Base-by-base conservation (phyloP, 2,329 filamentous ascomycete genomes). In the Pyrenochaeta sp. region DNA sequence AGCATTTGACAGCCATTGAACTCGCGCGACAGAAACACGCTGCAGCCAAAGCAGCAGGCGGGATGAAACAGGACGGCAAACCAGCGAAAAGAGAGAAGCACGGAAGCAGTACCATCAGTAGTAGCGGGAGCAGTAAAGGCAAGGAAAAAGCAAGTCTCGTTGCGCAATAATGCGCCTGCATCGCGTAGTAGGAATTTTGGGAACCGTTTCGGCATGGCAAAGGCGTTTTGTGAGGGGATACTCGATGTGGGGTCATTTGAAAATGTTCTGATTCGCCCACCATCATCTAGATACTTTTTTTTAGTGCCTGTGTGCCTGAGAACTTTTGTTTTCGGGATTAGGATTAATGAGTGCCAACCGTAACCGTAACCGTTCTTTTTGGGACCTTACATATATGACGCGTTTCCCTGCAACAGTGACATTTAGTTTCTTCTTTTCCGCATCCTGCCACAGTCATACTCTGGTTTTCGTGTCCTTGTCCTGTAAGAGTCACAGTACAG, bases 21-120 rank as follows among this genome's bases (percentile, higher is more conserved):
- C 63, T 83, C 46, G 83, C 83, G 6, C 72, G 83, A 43, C 81
- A 82, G 51, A 75, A 78, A 40, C 81, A 81, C 63, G 80, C 77
- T 7, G 77, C 76, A 10, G 65, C 70, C 19, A 77, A 76, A 56
- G 62, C 67, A 19, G 63, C 55, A n/a, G 63, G 63, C 29, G 61
- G 55, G 15, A 69, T 65, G 53, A 58, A 53, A 23, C 48, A 73
- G 45, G 60, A 65, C 42, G 19, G 59, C 63, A 24, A 61, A 63
- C 22, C 44, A 48, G 3, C 53, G 46, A 18, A 60, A 55, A 34
- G 51, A 55, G 17, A 58, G 51, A 20, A 42, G 49, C 17, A 28
- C n/a, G n/a, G 44, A 18, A 48, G 45, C 10, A 45, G 36, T 26
- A 53, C 42, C 35, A 53, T 48, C 32, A 40, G 7, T n/a, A 27